Evolutionary conservation across 1,139 yeast species (phyloP), one percentile per base, ranked within the genome.

Genomic region (Suhomyces bokatorum): DNA sequence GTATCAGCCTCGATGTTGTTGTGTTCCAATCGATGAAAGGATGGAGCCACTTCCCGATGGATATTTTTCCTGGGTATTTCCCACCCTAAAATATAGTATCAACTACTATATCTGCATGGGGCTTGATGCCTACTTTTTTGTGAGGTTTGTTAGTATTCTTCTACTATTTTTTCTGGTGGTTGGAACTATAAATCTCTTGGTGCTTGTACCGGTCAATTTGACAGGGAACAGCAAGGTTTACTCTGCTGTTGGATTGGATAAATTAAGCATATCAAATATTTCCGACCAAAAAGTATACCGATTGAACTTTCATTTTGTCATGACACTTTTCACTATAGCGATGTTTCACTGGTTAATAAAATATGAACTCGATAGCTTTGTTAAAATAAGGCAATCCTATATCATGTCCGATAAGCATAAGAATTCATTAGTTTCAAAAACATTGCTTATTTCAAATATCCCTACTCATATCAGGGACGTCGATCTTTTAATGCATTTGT

Each of bases 61-160:
- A 0, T 62, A 76, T 22, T 64, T 80, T 29, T 66, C 68, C 5
- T 81, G 86, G 86, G 52, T 80, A 0, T 33, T 57, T 3, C 79
- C 80, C 0, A 67, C 77, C 0, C 42, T 77, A 37, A 53, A 57
- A 15, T 58, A 63, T 24, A 69, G 73, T 10, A 67, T 77, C 14
- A 69, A 70, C 15, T 64, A 70, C 35, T 83, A 77, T 54, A 55
- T 73, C 34, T 57, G 69, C 3, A 60, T 71, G 54, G 90, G 90
- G 0, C 58, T 84, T n/a, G 91, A 85, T 59, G 77, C 86, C 0
- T 84, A 81, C 55, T 78, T 81, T 52, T 81, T 84, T 51, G 53
- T 84, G 3, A 60, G 90, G 43, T 84, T 72, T 52, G 59, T 84
- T 34, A 67, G 70, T 42, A 64, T 80, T 2, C 52, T 83, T 17